These are phyloP conservation scores for Bretziella fagacearum DNA, from an alignment of 2,329 filamentous ascomycete genomes.

Conservation along the genomic window DNA sequence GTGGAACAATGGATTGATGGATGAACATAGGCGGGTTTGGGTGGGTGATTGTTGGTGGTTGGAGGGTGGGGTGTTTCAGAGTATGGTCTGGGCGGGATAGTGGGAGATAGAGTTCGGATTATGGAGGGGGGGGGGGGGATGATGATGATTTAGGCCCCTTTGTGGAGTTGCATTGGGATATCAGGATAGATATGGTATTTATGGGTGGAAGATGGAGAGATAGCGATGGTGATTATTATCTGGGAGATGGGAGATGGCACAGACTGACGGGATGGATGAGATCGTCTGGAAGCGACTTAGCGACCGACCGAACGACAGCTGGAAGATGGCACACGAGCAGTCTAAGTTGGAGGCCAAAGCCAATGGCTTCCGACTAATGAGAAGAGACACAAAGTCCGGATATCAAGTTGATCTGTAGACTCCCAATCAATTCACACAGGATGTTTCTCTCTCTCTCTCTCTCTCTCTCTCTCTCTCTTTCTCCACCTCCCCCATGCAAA, in stretches of 20 bases:
- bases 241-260: background rate
- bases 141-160: no score
- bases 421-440: no score
- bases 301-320: background rate
- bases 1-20: no score
- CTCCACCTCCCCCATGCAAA: background rate
- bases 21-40: background rate
- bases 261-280: background rate
- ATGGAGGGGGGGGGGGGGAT: background rate
- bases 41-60: background rate
- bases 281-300: background rate
- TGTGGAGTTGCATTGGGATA: background rate
- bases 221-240: background rate
- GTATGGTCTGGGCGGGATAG: background rate
- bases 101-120: background rate
- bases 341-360: background rate
- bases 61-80: background rate
- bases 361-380: no score
- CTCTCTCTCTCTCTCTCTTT: background rate
- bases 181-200: background rate
- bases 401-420: no score
- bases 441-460: background rate
- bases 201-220: background rate
- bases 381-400: no score
- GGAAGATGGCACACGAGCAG: background rate